phyloP scores from a whole-genome alignment of 192 early-diverging fungal species.

The Helicostylum pulchrum region DNA sequence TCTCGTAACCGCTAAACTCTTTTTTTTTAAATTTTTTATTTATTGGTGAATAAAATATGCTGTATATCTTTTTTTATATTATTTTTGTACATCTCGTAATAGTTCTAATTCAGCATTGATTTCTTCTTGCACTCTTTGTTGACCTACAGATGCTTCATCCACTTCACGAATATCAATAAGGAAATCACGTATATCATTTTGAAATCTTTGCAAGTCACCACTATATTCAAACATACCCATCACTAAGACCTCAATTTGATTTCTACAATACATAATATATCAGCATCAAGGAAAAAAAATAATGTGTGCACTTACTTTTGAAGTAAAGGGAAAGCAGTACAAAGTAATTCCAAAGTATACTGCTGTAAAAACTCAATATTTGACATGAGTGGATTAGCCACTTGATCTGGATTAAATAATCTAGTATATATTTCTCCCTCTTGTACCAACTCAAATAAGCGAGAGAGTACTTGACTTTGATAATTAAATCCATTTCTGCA shows the following conservation, averaged over 20 bases:
- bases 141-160: conserved; percentile 3
- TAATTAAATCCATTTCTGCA: conserved; percentile 24
- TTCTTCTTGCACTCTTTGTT: conserved; percentile 18
- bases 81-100: not conserved
- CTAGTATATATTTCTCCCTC: conserved; percentile 33
- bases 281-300: no score
- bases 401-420: conserved; percentile 26
- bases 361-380: conserved; percentile 27
- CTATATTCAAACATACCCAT: conserved; percentile 33
- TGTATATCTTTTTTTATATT: not conserved
- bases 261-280: conserved; percentile 6
- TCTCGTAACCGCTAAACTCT: not conserved
- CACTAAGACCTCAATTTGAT: conserved; percentile 29
- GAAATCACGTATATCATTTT: conserved; percentile 25
- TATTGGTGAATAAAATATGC: not conserved
- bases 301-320: conserved; percentile 14
- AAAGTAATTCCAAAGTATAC: conserved; percentile 19
- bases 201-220: conserved; percentile 13
- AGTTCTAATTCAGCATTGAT: conserved; percentile 22
- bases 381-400: conserved; percentile 32
- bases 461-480: conserved; percentile 28
- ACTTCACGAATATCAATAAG: conserved; percentile 28
- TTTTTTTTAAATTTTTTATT: not conserved
- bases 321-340: conserved; percentile 22
- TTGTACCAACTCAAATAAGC: conserved; percentile 28